Evolutionary conservation across 768 basidiomycete species (phyloP).

Genomic region (Pisolithus tinctorius): DNA sequence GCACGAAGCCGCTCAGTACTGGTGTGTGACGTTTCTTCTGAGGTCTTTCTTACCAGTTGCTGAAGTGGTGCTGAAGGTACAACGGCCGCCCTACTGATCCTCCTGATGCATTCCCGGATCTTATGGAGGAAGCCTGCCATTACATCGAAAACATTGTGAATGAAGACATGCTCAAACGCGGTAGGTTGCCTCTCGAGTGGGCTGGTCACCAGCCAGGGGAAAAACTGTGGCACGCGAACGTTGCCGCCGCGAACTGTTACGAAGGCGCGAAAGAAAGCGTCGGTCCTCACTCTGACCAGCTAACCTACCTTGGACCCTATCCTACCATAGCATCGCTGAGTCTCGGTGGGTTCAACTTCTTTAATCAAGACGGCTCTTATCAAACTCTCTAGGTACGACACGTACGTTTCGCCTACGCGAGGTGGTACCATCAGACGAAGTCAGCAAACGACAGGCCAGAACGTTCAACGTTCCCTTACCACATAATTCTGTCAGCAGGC

Average conservation of each 20-base stretch:
- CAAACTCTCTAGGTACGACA: conserved; percentile 44
- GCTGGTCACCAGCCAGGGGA: conserved; percentile 24
- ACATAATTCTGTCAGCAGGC: conserved; percentile 65
- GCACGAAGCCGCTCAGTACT: conserved; percentile 71
- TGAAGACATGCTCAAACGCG: conserved; percentile 55
- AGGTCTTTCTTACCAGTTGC: conserved; percentile 1
- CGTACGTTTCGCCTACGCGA: conserved; percentile 72
- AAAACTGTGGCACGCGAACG: conserved; percentile 67
- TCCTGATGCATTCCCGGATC: conserved; percentile 51
- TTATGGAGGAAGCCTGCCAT: conserved; percentile 75
- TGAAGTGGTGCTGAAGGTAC: conserved; percentile 48
- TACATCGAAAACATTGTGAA: conserved; percentile 68
- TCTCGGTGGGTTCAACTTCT: conserved; percentile 44
- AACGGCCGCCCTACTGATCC: conserved; percentile 61
- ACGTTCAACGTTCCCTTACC: conserved; percentile 72
- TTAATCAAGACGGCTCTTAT: not conserved
- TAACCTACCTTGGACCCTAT: conserved; percentile 78
- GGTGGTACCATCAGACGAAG: conserved; percentile 62
- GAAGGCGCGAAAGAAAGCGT: conserved; percentile 77
- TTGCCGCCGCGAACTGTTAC: conserved; percentile 82
- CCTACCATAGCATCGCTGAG: conserved; percentile 83
- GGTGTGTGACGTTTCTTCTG: conserved; percentile 33
- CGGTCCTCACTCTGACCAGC: conserved; percentile 75
- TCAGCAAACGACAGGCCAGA: conserved; percentile 47
- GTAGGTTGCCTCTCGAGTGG: conserved; percentile 66